Conservation (phyloP, 2,329 filamentous ascomycete species). For the Aspergillus versicolor region DNA sequence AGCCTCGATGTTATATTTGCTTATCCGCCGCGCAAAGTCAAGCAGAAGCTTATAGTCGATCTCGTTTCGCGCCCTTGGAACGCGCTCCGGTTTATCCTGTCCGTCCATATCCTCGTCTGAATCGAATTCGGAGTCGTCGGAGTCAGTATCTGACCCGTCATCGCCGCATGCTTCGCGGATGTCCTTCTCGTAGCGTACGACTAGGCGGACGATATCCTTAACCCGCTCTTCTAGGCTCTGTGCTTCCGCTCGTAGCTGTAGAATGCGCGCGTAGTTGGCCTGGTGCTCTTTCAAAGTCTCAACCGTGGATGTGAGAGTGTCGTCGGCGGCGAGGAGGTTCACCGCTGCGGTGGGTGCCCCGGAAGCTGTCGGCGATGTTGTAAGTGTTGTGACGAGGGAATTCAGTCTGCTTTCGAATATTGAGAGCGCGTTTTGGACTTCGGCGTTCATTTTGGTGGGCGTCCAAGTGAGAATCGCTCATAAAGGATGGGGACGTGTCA, state of each 20-base stretch:
- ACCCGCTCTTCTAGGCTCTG: conserved; percentile 40
- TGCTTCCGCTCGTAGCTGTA: conserved; percentile 42
- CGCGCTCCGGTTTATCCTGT: conserved; percentile 5
- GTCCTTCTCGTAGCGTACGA: conserved; percentile 41
- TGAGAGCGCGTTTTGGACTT: conserved; percentile 40
- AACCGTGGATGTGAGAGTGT: conserved; percentile 41
- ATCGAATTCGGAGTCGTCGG: conserved; percentile 24
- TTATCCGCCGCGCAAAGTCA: conserved; percentile 47
- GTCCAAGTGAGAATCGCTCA: neutral
- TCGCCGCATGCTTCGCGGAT: conserved; percentile 35
- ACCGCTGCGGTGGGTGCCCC: conserved; percentile 42
- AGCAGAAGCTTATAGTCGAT: conserved; percentile 46
- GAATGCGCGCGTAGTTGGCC: conserved; percentile 43
- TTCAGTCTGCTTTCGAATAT: conserved; percentile 45
- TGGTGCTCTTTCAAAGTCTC: conserved; percentile 45
- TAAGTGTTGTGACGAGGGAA: conserved; percentile 41
- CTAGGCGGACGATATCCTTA: conserved; percentile 41
- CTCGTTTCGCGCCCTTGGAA: conserved; percentile 29
- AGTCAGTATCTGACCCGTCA: conserved; percentile 26
- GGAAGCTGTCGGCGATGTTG: conserved; percentile 44
- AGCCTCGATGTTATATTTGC: conserved; percentile 47
- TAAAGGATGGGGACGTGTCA: too few species aligned
- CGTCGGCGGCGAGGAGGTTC: conserved; percentile 43
- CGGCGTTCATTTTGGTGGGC: conserved; percentile 37
- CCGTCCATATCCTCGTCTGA: conserved; percentile 8